phyloP scores from a whole-genome alignment of 768 basidiomycete species.

The Asterophora lycoperdoides region DNA sequence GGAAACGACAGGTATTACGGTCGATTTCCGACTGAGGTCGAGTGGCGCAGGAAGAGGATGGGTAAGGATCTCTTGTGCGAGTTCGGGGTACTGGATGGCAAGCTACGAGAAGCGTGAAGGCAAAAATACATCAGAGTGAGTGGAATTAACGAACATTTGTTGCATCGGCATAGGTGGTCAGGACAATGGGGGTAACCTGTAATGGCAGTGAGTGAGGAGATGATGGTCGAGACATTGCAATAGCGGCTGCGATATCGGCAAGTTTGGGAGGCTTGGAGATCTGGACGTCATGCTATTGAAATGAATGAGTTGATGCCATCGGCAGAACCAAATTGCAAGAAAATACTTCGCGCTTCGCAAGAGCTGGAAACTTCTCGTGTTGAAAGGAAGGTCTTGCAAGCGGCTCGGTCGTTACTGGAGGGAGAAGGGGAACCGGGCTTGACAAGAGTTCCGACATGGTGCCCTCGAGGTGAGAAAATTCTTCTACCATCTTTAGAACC shows the following conservation, averaged over 20 bases:
- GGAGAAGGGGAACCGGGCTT: background rate
- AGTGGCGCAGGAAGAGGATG: conserved; percentile 22
- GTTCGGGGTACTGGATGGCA: conserved; percentile 29
- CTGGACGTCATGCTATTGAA: background rate
- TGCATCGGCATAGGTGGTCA: conserved; percentile 36
- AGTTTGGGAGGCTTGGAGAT: background rate
- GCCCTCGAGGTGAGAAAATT: conserved; percentile 4
- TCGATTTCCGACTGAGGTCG: background rate
- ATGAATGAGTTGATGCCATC: background rate
- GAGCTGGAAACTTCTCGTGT: background rate
- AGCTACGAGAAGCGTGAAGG: conserved; percentile 21
- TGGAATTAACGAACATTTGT: conserved; percentile 28
- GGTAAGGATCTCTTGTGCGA: conserved; percentile 29
- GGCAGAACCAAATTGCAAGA: background rate
- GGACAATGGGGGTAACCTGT: conserved; percentile 13
- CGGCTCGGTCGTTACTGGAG: background rate
- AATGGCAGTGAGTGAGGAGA: background rate
- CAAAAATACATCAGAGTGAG: background rate
- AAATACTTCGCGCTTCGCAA: background rate
- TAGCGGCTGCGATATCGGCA: background rate
- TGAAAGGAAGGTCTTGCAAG: background rate
- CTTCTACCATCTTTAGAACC: background rate
- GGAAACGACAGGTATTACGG: background rate
- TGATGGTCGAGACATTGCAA: background rate
- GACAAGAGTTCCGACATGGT: background rate